phyloP scores from a whole-genome alignment of 257 asterid species.

The Petunia secreta region DNA sequence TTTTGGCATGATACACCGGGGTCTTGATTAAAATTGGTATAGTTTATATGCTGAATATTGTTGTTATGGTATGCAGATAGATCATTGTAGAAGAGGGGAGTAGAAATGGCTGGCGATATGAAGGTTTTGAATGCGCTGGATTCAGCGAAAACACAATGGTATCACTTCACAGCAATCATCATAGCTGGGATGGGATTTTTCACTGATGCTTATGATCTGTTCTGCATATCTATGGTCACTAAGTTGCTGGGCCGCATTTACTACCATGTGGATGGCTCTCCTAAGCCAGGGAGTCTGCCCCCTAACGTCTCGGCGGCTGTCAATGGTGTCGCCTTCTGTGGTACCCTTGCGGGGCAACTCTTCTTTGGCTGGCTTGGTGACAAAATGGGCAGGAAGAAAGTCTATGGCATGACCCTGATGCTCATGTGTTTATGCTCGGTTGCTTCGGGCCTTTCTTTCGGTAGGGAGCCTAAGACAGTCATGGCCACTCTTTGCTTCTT shows the following conservation, averaged over 20 bases:
- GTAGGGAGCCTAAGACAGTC: constrained; percentile 41
- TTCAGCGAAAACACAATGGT: constrained; percentile 67
- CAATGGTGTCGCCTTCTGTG: constrained; percentile 66
- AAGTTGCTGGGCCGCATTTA: constrained; percentile 69
- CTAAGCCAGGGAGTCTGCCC: constrained; percentile 61
- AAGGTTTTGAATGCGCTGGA: constrained; percentile 58
- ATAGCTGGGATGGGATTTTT: constrained; percentile 76
- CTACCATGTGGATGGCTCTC: constrained; percentile 50
- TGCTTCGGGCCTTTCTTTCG: constrained; percentile 63
- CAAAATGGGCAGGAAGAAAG: constrained; percentile 57
- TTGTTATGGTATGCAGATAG: constrained; percentile 8
- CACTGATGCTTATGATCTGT: constrained; percentile 71
- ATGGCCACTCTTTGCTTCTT: constrained; percentile 66
- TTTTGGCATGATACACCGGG: not conserved
- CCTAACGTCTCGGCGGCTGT: constrained; percentile 62
- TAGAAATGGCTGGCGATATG: constrained; percentile 42
- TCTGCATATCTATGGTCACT: constrained; percentile 67
- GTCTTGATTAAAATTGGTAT: not conserved
- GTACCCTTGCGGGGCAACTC: constrained; percentile 63
- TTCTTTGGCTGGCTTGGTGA: constrained; percentile 75
- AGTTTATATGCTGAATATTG: not conserved
- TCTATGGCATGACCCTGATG: constrained; percentile 59
- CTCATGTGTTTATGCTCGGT: constrained; percentile 53
- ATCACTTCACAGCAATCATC: constrained; percentile 63
- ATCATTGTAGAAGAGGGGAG: not conserved